These are phyloP conservation scores for Cryptococcus neoformans DNA, from an alignment of 1,284 basidiomycete genomes.

Conservation along the genomic window DNA sequence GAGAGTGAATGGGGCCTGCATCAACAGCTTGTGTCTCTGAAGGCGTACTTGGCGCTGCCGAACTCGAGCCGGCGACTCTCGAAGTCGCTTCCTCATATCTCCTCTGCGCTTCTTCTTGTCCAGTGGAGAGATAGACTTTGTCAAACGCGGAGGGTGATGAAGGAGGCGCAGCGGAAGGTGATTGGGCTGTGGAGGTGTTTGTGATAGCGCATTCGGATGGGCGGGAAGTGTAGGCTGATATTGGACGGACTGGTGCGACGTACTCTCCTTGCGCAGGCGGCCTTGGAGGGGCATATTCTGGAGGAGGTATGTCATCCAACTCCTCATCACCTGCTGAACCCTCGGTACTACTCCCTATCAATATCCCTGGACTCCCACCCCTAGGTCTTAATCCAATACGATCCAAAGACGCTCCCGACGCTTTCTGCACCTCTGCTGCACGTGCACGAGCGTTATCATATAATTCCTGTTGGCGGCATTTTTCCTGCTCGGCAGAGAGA, in stretches of 20 bases:
- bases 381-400: constrained; percentile 26
- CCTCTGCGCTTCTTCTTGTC: constrained; percentile 33
- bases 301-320: constrained; percentile 10
- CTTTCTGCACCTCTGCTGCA: constrained; percentile 54
- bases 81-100: constrained; percentile 32
- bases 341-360: neutral
- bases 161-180: neutral
- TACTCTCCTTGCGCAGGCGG: constrained; percentile 15
- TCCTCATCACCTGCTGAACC: neutral
- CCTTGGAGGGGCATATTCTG: constrained; percentile 13
- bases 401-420: constrained; percentile 30
- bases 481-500: constrained; percentile 40
- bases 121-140: constrained; percentile 21
- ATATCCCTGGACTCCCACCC: neutral
- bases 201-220: constrained; percentile 2
- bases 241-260: constrained; percentile 13
- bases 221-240: constrained; percentile 12
- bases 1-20: too few species aligned
- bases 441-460: constrained; percentile 63
- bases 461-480: constrained; percentile 50
- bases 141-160: neutral
- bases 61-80: neutral
- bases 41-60: too few species aligned
- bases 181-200: neutral
- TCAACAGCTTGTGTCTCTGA: too few species aligned